Percentiles rank a stretch among this genome's conserved stretches.
Conservation (phyloP, 23 red algal genomes). For the Gracilaria vermiculophylla region DNA sequence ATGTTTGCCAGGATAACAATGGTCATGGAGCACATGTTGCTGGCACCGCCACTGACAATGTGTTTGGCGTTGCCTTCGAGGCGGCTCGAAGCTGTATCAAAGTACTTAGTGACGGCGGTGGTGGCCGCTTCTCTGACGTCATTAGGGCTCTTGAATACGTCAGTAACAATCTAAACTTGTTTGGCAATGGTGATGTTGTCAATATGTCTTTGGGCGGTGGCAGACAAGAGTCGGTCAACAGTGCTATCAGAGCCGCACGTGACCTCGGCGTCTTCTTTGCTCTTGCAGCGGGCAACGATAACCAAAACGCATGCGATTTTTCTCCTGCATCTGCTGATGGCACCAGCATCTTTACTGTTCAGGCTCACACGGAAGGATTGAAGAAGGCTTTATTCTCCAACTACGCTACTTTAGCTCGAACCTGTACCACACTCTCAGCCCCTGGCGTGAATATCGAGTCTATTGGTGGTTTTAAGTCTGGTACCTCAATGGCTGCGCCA, state of each 20-base stretch:
- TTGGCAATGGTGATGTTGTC: slow-evolving; percentile 22
- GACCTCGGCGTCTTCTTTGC: slow-evolving; percentile 10
- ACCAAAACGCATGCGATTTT: slow-evolving; percentile 1
- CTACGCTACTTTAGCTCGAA: not conserved
- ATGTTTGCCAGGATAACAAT: slow-evolving; percentile 12
- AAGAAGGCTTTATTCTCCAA: slow-evolving; percentile 13
- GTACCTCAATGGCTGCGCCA: slow-evolving; percentile 45
- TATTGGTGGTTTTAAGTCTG: not conserved
- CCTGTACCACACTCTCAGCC: slow-evolving; percentile 15
- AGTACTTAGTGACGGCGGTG: not conserved
- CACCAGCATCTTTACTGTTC: slow-evolving; percentile 30
- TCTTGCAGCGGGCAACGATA: slow-evolving; percentile 10
- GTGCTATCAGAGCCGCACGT: not conserved
- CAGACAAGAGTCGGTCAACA: not conserved
- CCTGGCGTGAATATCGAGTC: slow-evolving; percentile 41
- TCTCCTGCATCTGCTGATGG: slow-evolving; percentile 17
- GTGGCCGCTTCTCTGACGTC: not conserved
- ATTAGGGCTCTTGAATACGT: slow-evolving; percentile 12
- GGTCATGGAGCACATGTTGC: slow-evolving; percentile 27
- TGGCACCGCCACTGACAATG: slow-evolving; percentile 8
- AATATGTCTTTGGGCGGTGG: slow-evolving; percentile 2
- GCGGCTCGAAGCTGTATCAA: slow-evolving; percentile 8
- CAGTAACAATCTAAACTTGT: not conserved
- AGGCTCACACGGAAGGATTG: slow-evolving; percentile 9
- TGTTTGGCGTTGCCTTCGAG: slow-evolving; percentile 6